These are phyloP conservation scores for Claviceps paspali DNA, from an alignment of 2,329 filamentous ascomycete species.

Conservation along the genomic window DNA sequence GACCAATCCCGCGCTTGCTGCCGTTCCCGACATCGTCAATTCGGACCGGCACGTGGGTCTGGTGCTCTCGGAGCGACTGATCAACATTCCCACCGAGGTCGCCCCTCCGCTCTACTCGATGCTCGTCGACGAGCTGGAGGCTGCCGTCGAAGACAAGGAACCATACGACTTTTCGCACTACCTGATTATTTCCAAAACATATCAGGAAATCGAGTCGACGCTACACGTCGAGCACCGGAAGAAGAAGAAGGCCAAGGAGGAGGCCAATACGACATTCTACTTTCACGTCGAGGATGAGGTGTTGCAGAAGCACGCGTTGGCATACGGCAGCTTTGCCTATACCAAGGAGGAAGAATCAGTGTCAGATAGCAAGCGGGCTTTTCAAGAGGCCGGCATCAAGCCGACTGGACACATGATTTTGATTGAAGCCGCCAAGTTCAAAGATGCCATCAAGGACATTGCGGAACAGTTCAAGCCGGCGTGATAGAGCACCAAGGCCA, in stretches of 20 bases:
- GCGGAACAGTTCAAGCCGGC: constrained; percentile 52
- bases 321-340: constrained; percentile 58
- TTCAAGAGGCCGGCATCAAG: constrained; percentile 83
- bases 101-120: constrained; percentile 89
- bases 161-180: constrained; percentile 91
- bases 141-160: constrained; percentile 77
- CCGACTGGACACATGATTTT: constrained; percentile 73
- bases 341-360: constrained; percentile 67
- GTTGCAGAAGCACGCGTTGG: constrained; percentile 59
- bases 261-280: constrained; percentile 57
- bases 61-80: constrained; percentile 79
- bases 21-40: constrained; percentile 40
- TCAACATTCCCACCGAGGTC: constrained; percentile 93
- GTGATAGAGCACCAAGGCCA: constrained; percentile 6
- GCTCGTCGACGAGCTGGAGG: constrained; percentile 81
- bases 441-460: constrained; percentile 59
- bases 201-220: constrained; percentile 70
- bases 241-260: constrained; percentile 50
- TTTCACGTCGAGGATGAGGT: constrained; percentile 96
- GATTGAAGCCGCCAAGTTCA: constrained; percentile 67
- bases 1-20: constrained; percentile 38
- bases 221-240: constrained; percentile 49
- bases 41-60: constrained; percentile 54
- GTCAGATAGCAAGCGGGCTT: constrained; percentile 84
- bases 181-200: constrained; percentile 81